Evolutionary conservation across 2,329 filamentous ascomycete genomes (phyloP), one percentile per base, ranked within the genome.

Genomic region (Endothia cerciana): DNA sequence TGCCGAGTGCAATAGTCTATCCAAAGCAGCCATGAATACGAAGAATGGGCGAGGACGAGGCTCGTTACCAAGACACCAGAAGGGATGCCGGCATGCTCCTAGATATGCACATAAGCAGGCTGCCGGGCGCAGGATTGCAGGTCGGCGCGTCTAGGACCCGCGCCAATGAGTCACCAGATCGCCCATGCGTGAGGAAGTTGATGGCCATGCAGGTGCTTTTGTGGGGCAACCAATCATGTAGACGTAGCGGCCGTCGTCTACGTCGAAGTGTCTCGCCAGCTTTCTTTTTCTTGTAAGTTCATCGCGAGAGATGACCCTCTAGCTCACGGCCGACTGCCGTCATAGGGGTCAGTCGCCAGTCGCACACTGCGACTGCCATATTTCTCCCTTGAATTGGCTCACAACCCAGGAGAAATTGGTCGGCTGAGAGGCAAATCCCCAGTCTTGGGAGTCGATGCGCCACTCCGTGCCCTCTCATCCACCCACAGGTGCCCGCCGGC

Each of bases 401-500:
- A 67, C 62, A 65, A 61, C 6, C 66, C 66, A 19, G 66, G 66
- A 17, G 66, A 68, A 43, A 63, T 66, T 15, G 66, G 66, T 33
- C 66, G 53, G 56, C 66, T 68, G 19, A 53, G 33, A n/a, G 66
- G 63, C 15, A 60, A 60, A 38, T 64, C 55, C 36, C 36, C 60
- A 2, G 60, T 61, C 15, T 57, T 61, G 30, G 64, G 64, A 17
- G 66, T 66, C 57, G 64, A 68, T 1, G 64, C 43, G 3, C 66
- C 66, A 30, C 66, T 68, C 33, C 56, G 57, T 7, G 40, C 76
- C 43, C 73, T 70, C 73, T 85, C 83, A 65, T 83, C 81, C 68
- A 80, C 74, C 81, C 85, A 88, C 19, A 90, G 75, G 73, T 87
- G 83, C 0, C 86, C 88, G 0, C 88, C 88, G 0, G 86, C 86